phyloP scores from a whole-genome alignment of 441 rosid genomes.

The Adansonia gregorii region DNA sequence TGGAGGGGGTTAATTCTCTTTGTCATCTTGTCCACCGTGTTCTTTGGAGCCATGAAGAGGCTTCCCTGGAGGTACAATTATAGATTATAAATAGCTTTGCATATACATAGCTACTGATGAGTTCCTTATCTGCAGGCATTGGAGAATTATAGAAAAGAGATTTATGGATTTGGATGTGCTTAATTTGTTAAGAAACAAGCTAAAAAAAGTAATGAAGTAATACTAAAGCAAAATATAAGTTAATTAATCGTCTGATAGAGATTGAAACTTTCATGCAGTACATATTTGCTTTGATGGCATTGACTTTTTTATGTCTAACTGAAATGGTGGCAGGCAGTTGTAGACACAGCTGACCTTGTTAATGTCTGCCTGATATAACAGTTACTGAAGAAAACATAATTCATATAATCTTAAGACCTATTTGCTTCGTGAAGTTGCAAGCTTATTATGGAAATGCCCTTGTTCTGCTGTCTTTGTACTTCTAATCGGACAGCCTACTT shows the following conservation, averaged over 20 bases:
- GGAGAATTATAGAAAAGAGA: conserved; percentile 12
- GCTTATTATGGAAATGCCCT: background rate
- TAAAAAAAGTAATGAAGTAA: background rate
- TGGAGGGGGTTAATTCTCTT: conserved; percentile 79
- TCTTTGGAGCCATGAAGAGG: conserved; percentile 82
- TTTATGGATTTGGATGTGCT: conserved; percentile 2
- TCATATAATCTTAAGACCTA: conserved; percentile 4
- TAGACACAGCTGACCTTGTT: background rate
- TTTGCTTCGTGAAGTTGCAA: background rate
- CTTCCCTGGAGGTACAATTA: conserved; percentile 70
- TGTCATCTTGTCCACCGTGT: conserved; percentile 71
- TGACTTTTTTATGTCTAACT: background rate
- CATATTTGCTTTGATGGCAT: background rate
- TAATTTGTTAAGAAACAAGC: background rate
- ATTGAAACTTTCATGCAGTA: background rate
- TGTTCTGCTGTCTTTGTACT: background rate
- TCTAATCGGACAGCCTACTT: conserved; percentile 6
- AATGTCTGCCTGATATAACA: background rate
- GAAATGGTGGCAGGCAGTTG: background rate
- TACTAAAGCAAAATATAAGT: background rate
- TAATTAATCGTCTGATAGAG: background rate
- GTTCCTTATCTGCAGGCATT: background rate
- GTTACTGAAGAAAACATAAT: background rate
- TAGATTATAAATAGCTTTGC: conserved; percentile 11
- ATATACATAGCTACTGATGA: conserved; percentile 5